Evolutionary conservation across 129 eudicot genomes (phyloP).

Genomic region (Mikania micrantha): DNA sequence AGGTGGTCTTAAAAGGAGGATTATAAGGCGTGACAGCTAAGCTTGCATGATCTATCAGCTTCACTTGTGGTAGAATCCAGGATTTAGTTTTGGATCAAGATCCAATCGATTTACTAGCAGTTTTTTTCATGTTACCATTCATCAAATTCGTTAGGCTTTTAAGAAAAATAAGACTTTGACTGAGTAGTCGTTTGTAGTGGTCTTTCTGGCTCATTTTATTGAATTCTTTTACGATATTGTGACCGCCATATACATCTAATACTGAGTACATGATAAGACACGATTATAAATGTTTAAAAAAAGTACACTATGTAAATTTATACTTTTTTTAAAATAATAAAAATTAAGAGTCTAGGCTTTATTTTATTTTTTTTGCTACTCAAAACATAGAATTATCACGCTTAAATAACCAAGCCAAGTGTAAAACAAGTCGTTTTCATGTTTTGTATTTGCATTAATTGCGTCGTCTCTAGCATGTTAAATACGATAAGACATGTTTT

Average conservation of each 20-base stretch:
- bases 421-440: too few relatives aligned
- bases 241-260: neutral
- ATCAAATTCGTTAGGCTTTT: neutral
- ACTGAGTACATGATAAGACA: too few relatives aligned
- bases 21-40: constrained; percentile 44
- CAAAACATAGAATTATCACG: too few relatives aligned
- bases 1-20: constrained; percentile 46
- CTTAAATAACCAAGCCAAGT: too few relatives aligned
- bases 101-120: neutral
- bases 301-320: too few relatives aligned
- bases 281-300: too few relatives aligned
- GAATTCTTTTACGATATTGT: neutral
- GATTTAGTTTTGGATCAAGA: constrained; percentile 16
- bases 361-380: too few relatives aligned
- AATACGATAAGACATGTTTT: too few relatives aligned
- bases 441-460: too few relatives aligned
- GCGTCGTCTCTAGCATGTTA: too few relatives aligned
- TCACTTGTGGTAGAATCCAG: constrained; percentile 24
- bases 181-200: neutral
- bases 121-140: neutral
- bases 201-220: neutral
- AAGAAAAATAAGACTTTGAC: neutral
- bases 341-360: too few relatives aligned
- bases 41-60: neutral
- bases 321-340: too few relatives aligned